Evolutionary conservation across 345 rosid genomes (phyloP).

Genomic region (Geranium brycei): DNA sequence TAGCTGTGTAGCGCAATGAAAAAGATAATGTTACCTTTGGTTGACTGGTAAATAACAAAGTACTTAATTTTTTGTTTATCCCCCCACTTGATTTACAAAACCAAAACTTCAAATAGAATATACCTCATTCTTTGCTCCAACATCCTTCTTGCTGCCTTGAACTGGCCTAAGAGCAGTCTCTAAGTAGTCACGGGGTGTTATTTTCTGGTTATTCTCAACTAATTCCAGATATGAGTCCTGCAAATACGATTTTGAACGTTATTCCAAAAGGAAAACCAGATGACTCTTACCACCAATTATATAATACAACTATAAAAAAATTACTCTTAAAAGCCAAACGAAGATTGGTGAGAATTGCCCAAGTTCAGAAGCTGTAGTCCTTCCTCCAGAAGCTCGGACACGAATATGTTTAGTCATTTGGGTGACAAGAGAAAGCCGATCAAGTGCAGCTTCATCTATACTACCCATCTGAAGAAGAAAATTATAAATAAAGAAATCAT

Average conservation of each 20-base stretch:
- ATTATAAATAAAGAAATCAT: no score
- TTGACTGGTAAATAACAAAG: no score
- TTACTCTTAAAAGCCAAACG: constrained; percentile 96
- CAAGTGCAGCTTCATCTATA: constrained; percentile 89
- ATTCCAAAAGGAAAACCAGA: not conserved
- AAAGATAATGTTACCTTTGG: no score
- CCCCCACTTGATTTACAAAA: not conserved
- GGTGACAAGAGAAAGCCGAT: constrained; percentile 96
- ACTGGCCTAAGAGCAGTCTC: constrained; percentile 84
- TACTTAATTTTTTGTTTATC: not conserved
- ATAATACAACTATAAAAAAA: not conserved
- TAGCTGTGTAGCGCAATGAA: no score
- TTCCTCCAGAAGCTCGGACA: constrained; percentile 80
- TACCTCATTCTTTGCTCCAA: constrained; percentile 95
- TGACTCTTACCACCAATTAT: no score
- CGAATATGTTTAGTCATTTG: constrained; percentile 95
- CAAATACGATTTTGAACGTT: no score
- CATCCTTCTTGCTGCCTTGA: constrained; percentile 67
- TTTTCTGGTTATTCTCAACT: constrained; percentile 68
- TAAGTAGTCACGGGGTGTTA: constrained; percentile 87
- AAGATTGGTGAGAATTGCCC: constrained; percentile 93
- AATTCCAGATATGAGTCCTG: constrained; percentile 89
- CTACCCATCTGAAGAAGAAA: constrained; percentile 64
- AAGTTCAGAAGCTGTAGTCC: constrained; percentile 59
- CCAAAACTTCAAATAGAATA: not conserved